phyloP scores from a whole-genome alignment of 2,329 filamentous ascomycete species.

The Stachybotrys echinatus region DNA sequence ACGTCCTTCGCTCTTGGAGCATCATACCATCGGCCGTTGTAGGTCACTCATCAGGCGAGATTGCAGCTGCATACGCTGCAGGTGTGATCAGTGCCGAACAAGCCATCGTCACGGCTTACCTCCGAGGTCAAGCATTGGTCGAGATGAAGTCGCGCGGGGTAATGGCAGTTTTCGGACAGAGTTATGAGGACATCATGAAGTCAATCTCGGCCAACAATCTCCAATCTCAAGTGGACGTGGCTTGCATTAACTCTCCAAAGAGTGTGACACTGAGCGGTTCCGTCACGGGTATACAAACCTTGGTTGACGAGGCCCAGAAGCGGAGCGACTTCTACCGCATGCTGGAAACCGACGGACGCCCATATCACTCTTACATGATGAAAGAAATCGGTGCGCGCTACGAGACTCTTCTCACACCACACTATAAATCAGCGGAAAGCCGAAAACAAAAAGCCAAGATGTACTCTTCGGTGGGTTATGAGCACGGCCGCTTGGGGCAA shows the following conservation, averaged over 20 bases:
- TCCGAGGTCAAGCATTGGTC: not conserved
- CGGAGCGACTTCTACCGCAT: not conserved
- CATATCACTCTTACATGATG: conserved; percentile 1
- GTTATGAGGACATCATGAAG: not conserved
- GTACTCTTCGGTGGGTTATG: not conserved
- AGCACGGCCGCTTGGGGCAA: not conserved
- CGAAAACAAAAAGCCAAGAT: not conserved
- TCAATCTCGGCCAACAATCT: not conserved
- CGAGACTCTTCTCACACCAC: not conserved
- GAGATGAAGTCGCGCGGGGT: not conserved
- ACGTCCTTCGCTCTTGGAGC: conserved; percentile 13
- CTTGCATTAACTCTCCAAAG: not conserved
- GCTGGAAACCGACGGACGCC: not conserved
- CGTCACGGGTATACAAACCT: not conserved
- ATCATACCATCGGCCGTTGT: conserved; percentile 6
- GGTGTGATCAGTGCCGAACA: conserved; percentile 4
- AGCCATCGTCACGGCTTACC: conserved; percentile 4
- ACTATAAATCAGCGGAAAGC: not conserved
- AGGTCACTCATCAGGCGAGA: conserved; percentile 13
- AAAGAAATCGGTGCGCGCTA: not conserved
- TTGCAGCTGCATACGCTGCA: conserved; percentile 10
- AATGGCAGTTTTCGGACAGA: conserved; percentile 4
- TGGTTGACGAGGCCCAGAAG: not conserved
- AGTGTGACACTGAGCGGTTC: not conserved
- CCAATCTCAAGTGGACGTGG: not conserved